phyloP scores from a whole-genome alignment of 2,329 filamentous ascomycete species.

The Monosporascus sp. region DNA sequence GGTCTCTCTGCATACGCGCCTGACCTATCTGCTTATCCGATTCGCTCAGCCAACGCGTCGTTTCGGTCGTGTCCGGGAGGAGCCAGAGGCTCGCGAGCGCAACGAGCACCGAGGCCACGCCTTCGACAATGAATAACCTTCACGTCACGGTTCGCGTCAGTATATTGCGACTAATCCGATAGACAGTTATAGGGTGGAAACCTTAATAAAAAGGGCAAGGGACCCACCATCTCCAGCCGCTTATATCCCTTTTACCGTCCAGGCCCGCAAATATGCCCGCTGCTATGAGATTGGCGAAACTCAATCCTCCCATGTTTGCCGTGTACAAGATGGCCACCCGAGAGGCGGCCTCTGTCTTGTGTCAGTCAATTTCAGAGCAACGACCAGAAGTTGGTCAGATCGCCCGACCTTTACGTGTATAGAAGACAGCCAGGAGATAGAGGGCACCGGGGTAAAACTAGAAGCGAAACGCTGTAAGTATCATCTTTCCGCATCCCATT shows the following conservation, averaged over 20 bases:
- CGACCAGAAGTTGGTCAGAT: background rate
- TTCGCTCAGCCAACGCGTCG: slow-evolving; percentile 34
- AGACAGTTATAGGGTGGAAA: background rate
- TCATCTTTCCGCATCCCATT: background rate
- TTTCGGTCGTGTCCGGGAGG: slow-evolving; percentile 29
- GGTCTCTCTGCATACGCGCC: slow-evolving; percentile 22
- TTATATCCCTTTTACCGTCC: slow-evolving; percentile 15
- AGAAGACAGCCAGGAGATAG: slow-evolving; percentile 42
- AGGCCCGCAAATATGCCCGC: slow-evolving; percentile 16
- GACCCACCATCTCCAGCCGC: slow-evolving; percentile 25
- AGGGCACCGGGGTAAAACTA: slow-evolving; percentile 35
- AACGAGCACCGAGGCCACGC: slow-evolving; percentile 8
- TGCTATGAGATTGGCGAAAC: slow-evolving; percentile 6
- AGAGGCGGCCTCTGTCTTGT: slow-evolving; percentile 21
- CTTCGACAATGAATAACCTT: too few species aligned
- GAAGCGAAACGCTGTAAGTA: background rate
- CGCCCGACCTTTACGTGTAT: slow-evolving; percentile 33
- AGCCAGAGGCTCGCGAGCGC: slow-evolving; percentile 26
- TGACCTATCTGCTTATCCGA: slow-evolving; percentile 35
- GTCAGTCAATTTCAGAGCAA: background rate
- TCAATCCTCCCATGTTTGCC: slow-evolving; percentile 2
- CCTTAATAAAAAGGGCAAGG: background rate
- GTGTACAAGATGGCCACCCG: slow-evolving; percentile 3
- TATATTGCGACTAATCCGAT: too few species aligned
- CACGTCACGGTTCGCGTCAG: too few species aligned